Evolutionary conservation across 331 rosid genomes (phyloP).

Genomic region (Cydonia oblonga): DNA sequence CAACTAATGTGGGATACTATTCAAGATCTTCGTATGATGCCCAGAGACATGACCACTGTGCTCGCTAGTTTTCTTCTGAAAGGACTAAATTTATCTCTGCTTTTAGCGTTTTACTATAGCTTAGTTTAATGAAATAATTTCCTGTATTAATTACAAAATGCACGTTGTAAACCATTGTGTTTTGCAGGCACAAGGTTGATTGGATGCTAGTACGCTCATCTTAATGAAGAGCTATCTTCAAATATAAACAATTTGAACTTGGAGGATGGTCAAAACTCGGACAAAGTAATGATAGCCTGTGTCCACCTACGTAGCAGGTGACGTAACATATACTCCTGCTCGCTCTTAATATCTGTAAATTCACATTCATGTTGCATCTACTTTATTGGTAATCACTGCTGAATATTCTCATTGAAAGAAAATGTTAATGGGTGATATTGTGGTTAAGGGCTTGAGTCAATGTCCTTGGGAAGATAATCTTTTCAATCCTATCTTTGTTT

Average conservation of each 20-base stretch:
- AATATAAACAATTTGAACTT: not conserved
- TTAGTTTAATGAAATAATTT: not conserved
- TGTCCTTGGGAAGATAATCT: not conserved
- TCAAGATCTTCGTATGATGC: not conserved
- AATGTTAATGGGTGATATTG: not conserved
- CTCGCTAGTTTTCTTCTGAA: not conserved
- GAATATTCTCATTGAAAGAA: not conserved
- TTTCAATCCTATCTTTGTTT: not conserved
- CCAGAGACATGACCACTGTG: not conserved
- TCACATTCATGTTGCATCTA: not conserved
- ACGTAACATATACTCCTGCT: not conserved
- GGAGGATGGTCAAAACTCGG: not conserved
- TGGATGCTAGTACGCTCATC: slow-evolving; percentile 21
- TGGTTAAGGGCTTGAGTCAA: not conserved
- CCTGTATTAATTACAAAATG: not conserved
- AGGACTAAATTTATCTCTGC: not conserved
- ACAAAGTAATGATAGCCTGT: not conserved
- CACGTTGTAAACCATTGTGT: not conserved
- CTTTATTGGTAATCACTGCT: not conserved
- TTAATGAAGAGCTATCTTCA: slow-evolving; percentile 1
- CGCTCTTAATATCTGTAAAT: not conserved
- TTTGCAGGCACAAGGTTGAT: slow-evolving; percentile 35
- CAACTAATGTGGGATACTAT: not conserved
- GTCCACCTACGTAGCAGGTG: not conserved
- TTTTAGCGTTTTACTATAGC: not conserved